These are phyloP conservation scores for Babesia microti DNA, from an alignment of 169 alveolate species.

Conservation along the genomic window DNA sequence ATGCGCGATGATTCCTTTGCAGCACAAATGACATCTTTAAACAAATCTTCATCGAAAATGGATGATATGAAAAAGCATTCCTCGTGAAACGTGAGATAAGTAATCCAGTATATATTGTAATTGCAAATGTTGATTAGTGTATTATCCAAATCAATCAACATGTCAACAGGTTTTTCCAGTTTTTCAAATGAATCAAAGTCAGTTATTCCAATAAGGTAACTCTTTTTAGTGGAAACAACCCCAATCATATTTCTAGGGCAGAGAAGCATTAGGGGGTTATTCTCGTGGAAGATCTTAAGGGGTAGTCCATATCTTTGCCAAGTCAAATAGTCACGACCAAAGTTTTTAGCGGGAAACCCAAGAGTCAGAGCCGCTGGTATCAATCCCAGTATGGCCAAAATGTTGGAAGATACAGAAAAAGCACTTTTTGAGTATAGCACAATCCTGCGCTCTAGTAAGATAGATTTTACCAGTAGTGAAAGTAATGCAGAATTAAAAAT, in stretches of 20 bases:
- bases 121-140: conserved; percentile 15
- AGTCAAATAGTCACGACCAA: conserved; percentile 33
- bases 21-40: too few relatives aligned
- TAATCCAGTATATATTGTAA: conserved; percentile 12
- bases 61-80: too few relatives aligned
- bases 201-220: conserved; percentile 37
- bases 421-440: conserved; percentile 31
- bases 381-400: conserved; percentile 26
- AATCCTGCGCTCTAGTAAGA: conserved; percentile 22
- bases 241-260: conserved; percentile 18
- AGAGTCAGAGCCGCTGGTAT: conserved; percentile 36
- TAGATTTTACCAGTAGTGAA: conserved; percentile 19
- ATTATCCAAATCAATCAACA: conserved; percentile 29
- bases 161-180: conserved; percentile 11
- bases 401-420: conserved; percentile 22
- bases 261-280: conserved; percentile 20
- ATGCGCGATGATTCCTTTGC: too few relatives aligned
- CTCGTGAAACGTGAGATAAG: conserved; percentile 35
- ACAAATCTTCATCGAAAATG: conserved; percentile 9
- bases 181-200: conserved; percentile 6
- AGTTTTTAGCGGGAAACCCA: conserved; percentile 29
- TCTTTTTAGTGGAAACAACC: conserved; percentile 2
- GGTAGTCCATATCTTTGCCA: conserved; percentile 40
- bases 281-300: conserved; percentile 21
- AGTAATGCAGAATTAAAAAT: conserved; percentile 4